phyloP scores from a whole-genome alignment of 1,139 yeast species.

The Oligophagozyma castellii region DNA sequence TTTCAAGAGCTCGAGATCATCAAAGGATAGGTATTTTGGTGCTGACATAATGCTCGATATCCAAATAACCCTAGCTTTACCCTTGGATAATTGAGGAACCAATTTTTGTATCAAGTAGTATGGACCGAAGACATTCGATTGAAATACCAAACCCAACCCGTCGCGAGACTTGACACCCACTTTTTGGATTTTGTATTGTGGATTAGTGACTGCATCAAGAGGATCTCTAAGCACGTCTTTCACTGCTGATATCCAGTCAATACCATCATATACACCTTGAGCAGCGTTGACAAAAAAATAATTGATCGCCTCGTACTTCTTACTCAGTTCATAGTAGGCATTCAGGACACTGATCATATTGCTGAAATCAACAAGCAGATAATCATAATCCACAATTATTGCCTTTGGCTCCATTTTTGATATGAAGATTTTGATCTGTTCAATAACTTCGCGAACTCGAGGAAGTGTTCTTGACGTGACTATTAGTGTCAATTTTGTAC shows the following conservation, averaged over 20 bases:
- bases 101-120: constrained; percentile 63
- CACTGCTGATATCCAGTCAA: constrained; percentile 70
- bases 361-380: constrained; percentile 74
- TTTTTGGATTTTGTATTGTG: constrained; percentile 69
- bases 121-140: constrained; percentile 92
- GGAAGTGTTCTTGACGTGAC: constrained; percentile 85
- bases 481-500: constrained; percentile 53
- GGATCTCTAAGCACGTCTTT: constrained; percentile 54
- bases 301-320: constrained; percentile 53
- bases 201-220: constrained; percentile 68
- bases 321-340: constrained; percentile 57
- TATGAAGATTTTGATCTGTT: constrained; percentile 40
- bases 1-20: constrained; percentile 59
- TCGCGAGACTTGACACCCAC: constrained; percentile 59
- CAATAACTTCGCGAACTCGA: constrained; percentile 65
- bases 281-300: constrained; percentile 80
- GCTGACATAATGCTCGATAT: constrained; percentile 70
- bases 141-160: constrained; percentile 78
- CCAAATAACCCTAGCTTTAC: constrained; percentile 62
- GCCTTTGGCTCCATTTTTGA: constrained; percentile 30
- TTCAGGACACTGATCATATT: constrained; percentile 74
- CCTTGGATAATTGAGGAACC: constrained; percentile 38
- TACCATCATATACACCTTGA: constrained; percentile 74
- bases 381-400: constrained; percentile 69
- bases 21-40: constrained; percentile 52